Evolutionary conservation across 176 grass and related monocot species (phyloP), one percentile per base, ranked within the genome.

Genomic region (Eremochloa ophiuroides): DNA sequence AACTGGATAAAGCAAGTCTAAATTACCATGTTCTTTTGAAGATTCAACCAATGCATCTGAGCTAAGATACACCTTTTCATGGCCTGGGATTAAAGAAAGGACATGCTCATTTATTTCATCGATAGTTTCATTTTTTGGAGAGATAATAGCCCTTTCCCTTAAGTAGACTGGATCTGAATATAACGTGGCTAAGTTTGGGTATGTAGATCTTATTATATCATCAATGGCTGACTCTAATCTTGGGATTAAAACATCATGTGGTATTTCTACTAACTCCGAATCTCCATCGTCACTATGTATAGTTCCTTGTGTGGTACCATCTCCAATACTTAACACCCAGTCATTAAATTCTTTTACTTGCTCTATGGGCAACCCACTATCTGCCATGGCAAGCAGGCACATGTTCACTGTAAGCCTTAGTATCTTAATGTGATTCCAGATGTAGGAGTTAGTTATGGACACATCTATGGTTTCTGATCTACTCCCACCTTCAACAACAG

Each of bases 251-350:
- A 73, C 29, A 27, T 73, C 70, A 22, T 2, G 16, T 51, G 70
- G 70, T 73, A 73, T 73, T 16, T 73, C 71, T 2, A 73, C 7
- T 0, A 20, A n/a, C 8, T 51, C 44, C 0, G 71, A 73, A 9
- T 51, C 46, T 30, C n/a, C 71, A 72, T 72, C 44, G 3, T 73
- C 71, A 12, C 17, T 51, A 33, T 18, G 9, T 7, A 3, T 0
- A 33, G 16, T 6, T 7, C 71, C 71, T 51, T 33, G 4, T 73
- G 44, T 15, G 53, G 44, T 73, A 2, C 71, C 71, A 73, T 73
- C 71, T 22, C 71, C 71, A 73, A 73, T 51, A 30, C 71, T 73
- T 8, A 73, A 30, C 71, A 73, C 70, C 70, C 43, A 73, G 1
- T 73, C 70, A 33, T 22, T 50, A 50, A 73, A 73, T 30, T 50